Evolutionary conservation across 169 alveolate genomes (phyloP).

Genomic region (Plasmodium coatneyi): DNA sequence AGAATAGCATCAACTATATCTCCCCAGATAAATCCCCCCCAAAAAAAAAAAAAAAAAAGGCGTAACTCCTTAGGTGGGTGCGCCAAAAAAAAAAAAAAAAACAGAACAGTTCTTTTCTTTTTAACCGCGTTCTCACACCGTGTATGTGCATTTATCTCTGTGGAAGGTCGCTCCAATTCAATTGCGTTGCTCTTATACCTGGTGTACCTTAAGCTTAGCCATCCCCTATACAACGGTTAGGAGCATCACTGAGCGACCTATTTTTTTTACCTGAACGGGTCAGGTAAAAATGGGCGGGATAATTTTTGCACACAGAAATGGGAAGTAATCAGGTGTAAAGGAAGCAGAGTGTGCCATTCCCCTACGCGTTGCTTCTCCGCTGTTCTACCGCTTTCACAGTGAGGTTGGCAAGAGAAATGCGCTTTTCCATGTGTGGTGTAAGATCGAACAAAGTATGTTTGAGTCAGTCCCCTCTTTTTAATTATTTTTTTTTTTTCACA

Average conservation of each 20-base stretch:
- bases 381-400: background rate
- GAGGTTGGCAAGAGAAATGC: background rate
- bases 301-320: background rate
- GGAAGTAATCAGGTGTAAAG: conserved; percentile 1
- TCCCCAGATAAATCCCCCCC: background rate
- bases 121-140: background rate
- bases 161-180: background rate
- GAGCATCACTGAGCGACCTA: background rate
- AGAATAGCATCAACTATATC: background rate
- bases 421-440: background rate
- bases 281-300: background rate
- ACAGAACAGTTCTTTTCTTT: background rate
- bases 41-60: background rate
- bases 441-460: background rate
- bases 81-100: background rate
- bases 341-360: background rate
- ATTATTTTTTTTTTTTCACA: background rate
- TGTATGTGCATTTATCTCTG: background rate
- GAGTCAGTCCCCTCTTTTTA: background rate
- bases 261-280: background rate
- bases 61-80: background rate
- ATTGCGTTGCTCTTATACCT: background rate
- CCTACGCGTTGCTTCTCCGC: background rate
- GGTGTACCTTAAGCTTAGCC: background rate
- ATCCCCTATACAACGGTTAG: background rate